Evolutionary conservation across 208 protist species (phyloP).

Genomic region (Angomonas desouzai): DNA sequence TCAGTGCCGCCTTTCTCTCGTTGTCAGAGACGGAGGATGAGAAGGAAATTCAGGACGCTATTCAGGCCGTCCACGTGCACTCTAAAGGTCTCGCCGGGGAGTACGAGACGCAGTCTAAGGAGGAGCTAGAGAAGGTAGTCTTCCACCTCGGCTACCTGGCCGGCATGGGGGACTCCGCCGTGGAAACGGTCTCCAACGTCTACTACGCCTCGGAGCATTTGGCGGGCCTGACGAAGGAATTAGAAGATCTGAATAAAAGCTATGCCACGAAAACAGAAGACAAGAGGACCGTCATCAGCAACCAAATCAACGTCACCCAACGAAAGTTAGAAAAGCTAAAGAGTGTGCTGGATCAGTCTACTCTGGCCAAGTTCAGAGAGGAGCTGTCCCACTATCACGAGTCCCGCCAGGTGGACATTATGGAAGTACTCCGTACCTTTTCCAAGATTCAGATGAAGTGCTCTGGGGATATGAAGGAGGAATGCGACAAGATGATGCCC

Average conservation of each 20-base stretch:
- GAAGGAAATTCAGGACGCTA: slow-evolving; percentile 34
- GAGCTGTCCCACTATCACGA: slow-evolving; percentile 78
- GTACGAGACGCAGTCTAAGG: slow-evolving; percentile 63
- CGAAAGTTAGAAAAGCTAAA: slow-evolving; percentile 28
- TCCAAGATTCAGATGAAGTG: slow-evolving; percentile 78
- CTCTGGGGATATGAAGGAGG: slow-evolving; percentile 52
- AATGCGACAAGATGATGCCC: slow-evolving; percentile 60
- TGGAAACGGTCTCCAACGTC: slow-evolving; percentile 55
- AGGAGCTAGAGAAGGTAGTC: slow-evolving; percentile 66
- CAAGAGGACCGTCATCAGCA: slow-evolving; percentile 23
- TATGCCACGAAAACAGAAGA: slow-evolving; percentile 23
- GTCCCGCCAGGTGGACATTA: slow-evolving; percentile 81
- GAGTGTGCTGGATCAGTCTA: slow-evolving; percentile 25
- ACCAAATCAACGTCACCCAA: slow-evolving; percentile 21
- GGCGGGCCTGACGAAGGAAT: slow-evolving; percentile 19
- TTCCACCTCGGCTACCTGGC: slow-evolving; percentile 82
- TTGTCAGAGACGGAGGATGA: slow-evolving; percentile 57
- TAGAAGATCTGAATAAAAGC: slow-evolving; percentile 20
- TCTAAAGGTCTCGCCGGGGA: slow-evolving; percentile 43
- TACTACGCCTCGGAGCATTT: slow-evolving; percentile 29
- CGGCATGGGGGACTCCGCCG: slow-evolving; percentile 73
- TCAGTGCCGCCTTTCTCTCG: slow-evolving; percentile 40
- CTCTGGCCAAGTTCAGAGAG: slow-evolving; percentile 39
- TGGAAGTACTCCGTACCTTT: slow-evolving; percentile 70
- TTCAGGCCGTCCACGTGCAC: slow-evolving; percentile 56